These are phyloP conservation scores for Galerina marginata DNA, from an alignment of 768 basidiomycete species.

Conservation along the genomic window DNA sequence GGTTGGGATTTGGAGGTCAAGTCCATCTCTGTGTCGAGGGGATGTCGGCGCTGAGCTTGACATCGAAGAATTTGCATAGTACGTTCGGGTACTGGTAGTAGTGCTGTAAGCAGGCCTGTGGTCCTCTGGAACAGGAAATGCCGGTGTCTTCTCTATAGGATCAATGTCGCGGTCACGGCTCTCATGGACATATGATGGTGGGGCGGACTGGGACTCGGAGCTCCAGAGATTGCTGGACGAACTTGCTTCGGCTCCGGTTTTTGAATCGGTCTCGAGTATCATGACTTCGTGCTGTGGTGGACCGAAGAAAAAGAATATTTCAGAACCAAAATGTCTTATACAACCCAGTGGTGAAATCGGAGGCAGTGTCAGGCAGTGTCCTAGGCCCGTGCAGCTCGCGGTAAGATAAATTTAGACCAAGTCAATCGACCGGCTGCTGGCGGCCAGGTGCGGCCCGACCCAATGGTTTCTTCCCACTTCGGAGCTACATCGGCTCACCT, in stretches of 20 bases:
- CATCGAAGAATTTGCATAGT: neutral
- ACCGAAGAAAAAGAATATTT: no score
- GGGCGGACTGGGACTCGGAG: neutral
- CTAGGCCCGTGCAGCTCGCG: no score
- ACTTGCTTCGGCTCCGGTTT: neutral
- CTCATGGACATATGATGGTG: neutral
- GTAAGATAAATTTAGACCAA: no score
- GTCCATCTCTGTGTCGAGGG: neutral
- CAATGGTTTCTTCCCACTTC: no score
- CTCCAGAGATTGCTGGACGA: neutral
- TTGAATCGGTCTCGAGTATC: neutral
- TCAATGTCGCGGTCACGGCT: neutral
- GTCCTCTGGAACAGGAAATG: neutral
- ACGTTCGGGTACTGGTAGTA: neutral
- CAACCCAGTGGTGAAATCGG: no score
- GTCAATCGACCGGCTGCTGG: no score
- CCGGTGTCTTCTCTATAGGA: constrained; percentile 3
- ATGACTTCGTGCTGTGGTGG: no score
- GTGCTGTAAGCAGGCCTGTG: neutral
- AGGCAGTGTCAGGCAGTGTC: no score
- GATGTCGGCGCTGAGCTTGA: neutral
- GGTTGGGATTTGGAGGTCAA: neutral
- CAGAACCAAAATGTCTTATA: no score
- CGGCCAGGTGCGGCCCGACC: no score
- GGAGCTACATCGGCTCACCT: no score